These are phyloP conservation scores for Asterophora lycoperdoides DNA, from an alignment of 768 basidiomycete species.

Conservation along the genomic window DNA sequence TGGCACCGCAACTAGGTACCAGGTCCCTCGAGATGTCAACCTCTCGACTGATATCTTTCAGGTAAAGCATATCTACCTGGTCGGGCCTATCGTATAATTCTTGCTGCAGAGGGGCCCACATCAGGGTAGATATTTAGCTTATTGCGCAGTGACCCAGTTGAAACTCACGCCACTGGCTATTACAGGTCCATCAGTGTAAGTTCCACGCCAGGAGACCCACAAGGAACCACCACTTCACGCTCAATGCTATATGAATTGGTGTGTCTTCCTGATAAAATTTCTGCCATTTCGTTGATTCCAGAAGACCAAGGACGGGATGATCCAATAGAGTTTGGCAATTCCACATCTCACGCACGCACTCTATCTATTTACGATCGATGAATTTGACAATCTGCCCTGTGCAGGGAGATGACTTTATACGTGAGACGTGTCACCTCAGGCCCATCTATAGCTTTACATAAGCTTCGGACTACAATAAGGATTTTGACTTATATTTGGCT, in stretches of 20 bases:
- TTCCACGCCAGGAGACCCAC: conserved; percentile 28
- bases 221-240: conserved; percentile 11
- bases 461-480: no score
- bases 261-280: neutral
- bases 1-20: conserved; percentile 65
- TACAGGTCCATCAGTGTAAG: conserved; percentile 27
- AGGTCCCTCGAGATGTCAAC: conserved; percentile 1
- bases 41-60: conserved; percentile 12
- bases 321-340: neutral
- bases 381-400: no score
- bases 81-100: conserved; percentile 33
- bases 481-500: no score
- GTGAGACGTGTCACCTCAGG: no score
- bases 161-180: neutral
- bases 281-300: neutral
- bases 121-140: conserved; percentile 30
- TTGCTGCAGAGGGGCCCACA: conserved; percentile 29
- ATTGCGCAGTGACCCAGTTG: neutral
- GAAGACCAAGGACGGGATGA: conserved; percentile 4
- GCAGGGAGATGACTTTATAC: no score
- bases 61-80: conserved; percentile 38
- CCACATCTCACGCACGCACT: no score
- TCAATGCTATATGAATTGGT: conserved; percentile 18
- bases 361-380: no score
- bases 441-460: no score